Evolutionary conservation across 495 filamentous ascomycete genomes (phyloP).

Genomic region (Neurospora sp.): DNA sequence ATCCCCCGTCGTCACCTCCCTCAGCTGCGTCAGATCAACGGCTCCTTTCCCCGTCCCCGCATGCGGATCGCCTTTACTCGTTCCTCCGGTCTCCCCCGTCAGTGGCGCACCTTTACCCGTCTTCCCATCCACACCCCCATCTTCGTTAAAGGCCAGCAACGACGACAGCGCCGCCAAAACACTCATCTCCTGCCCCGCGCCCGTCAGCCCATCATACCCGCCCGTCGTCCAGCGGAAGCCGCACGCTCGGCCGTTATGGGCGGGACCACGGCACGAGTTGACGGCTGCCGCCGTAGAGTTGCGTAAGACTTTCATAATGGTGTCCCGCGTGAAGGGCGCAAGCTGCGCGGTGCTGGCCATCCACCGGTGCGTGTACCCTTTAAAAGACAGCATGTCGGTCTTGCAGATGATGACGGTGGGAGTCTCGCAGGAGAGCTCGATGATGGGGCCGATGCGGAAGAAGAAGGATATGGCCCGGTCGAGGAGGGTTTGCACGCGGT

Average conservation of each 20-base stretch:
- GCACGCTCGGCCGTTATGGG: conserved; percentile 38
- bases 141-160: conserved; percentile 27
- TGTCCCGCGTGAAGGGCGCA: conserved; percentile 49
- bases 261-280: conserved; percentile 48
- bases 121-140: background rate
- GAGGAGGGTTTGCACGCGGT: conserved; percentile 47
- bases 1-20: conserved; percentile 40
- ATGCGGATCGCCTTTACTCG: conserved; percentile 46
- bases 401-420: conserved; percentile 45
- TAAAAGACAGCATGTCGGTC: conserved; percentile 63
- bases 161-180: conserved; percentile 40
- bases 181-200: conserved; percentile 49
- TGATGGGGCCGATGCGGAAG: conserved; percentile 45
- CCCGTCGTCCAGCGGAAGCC: conserved; percentile 36
- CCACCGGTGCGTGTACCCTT: conserved; percentile 65
- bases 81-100: conserved; percentile 37
- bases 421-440: conserved; percentile 54
- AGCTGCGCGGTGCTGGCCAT: conserved; percentile 56
- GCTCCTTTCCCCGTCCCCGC: conserved; percentile 35
- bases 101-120: background rate
- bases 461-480: conserved; percentile 46
- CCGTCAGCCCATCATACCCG: conserved; percentile 12
- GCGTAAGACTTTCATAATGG: conserved; percentile 46
- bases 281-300: conserved; percentile 54
- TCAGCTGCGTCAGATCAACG: conserved; percentile 10